These are phyloP conservation scores for Fusarium albidum DNA, from an alignment of 2,329 filamentous ascomycete species.

Conservation along the genomic window DNA sequence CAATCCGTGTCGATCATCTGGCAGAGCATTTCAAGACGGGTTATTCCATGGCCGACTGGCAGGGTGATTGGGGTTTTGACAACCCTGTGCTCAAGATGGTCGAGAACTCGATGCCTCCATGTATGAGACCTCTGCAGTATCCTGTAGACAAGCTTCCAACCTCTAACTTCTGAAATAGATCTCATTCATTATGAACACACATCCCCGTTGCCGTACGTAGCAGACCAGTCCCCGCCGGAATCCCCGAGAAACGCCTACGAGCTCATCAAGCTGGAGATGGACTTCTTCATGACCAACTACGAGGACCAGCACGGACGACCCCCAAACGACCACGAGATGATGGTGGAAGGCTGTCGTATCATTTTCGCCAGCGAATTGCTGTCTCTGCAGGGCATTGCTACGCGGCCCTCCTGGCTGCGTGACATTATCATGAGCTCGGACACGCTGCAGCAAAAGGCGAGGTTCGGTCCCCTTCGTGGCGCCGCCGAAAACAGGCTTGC, in stretches of 20 bases:
- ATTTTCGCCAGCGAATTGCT: slow-evolving; percentile 62
- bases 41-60: slow-evolving; percentile 73
- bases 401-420: slow-evolving; percentile 62
- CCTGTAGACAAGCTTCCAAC: slow-evolving; percentile 47
- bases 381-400: slow-evolving; percentile 49
- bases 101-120: slow-evolving; percentile 72
- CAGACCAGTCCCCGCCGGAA: slow-evolving; percentile 53
- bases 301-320: slow-evolving; percentile 49
- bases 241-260: slow-evolving; percentile 68
- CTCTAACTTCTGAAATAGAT: slow-evolving; percentile 60
- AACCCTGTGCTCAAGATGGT: slow-evolving; percentile 67
- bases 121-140: slow-evolving; percentile 56
- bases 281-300: slow-evolving; percentile 58
- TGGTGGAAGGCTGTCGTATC: slow-evolving; percentile 66
- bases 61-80: slow-evolving; percentile 75
- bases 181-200: slow-evolving; percentile 71
- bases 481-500: slow-evolving; percentile 57
- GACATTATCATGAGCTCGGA: slow-evolving; percentile 64
- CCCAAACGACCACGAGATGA: slow-evolving; percentile 62
- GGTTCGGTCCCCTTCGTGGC: slow-evolving; percentile 56
- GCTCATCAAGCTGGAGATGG: slow-evolving; percentile 65
- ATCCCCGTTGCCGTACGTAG: slow-evolving; percentile 62
- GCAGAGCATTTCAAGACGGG: slow-evolving; percentile 74
- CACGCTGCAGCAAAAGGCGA: slow-evolving; percentile 52
- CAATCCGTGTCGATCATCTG: slow-evolving; percentile 66